Percentiles rank a stretch among this genome's conserved stretches.
Conservation (phyloP, 2,329 filamentous ascomycete species). For the Xylaria sp. region DNA sequence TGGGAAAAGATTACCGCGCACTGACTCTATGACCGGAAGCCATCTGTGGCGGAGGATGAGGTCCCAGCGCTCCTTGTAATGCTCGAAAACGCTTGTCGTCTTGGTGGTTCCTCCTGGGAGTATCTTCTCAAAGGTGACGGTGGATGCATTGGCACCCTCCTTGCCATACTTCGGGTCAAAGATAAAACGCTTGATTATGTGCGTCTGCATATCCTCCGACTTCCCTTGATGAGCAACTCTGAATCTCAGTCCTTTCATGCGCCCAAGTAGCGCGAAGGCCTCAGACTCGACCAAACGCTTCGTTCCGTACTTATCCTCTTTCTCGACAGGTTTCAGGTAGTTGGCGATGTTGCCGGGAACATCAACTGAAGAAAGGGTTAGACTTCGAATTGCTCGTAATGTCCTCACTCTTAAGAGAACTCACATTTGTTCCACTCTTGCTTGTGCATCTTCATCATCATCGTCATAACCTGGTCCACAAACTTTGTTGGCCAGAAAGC, state of each 20-base stretch:
- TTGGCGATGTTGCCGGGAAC: constrained; percentile 33
- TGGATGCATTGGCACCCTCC: constrained; percentile 53
- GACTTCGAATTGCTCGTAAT: constrained; percentile 16
- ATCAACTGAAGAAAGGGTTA: constrained; percentile 36
- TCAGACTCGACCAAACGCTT: constrained; percentile 46
- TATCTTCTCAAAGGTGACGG: constrained; percentile 58
- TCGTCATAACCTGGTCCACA: constrained; percentile 42
- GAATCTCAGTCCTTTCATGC: constrained; percentile 60
- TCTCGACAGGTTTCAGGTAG: constrained; percentile 41
- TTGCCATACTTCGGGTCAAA: constrained; percentile 48
- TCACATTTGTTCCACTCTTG: constrained; percentile 36
- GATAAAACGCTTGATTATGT: constrained; percentile 55
- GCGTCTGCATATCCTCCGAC: constrained; percentile 48
- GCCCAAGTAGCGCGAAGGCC: constrained; percentile 57
- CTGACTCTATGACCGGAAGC: constrained; percentile 62
- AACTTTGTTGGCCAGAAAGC: constrained; percentile 71
- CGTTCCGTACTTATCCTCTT: constrained; percentile 21
- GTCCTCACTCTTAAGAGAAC: constrained; percentile 5
- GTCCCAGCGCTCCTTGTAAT: constrained; percentile 60
- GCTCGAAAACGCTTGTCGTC: constrained; percentile 52
- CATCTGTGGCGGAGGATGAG: constrained; percentile 48
- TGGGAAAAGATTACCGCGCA: constrained; percentile 58
- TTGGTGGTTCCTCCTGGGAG: constrained; percentile 42
- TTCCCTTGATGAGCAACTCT: constrained; percentile 57
- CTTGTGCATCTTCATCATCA: constrained; percentile 26